phyloP scores from a whole-genome alignment of 306 rosid genomes.

The Phaseolus lunatus region DNA sequence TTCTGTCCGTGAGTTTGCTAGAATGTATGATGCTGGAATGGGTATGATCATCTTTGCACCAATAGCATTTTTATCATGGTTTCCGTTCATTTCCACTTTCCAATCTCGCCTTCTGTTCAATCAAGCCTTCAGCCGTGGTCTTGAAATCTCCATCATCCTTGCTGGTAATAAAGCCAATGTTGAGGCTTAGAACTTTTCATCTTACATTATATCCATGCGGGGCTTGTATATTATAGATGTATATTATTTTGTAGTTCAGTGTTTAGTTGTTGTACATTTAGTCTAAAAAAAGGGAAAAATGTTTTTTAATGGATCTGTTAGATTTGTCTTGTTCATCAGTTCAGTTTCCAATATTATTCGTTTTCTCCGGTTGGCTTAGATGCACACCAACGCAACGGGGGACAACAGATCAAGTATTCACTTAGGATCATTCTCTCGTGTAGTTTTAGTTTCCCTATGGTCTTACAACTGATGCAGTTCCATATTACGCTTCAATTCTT shows the following conservation, averaged over 20 bases:
- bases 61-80: constrained; percentile 83
- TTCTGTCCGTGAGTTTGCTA: constrained; percentile 88
- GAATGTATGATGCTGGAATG: constrained; percentile 99
- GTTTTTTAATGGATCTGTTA: constrained; percentile 21
- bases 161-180: constrained; percentile 97
- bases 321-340: constrained; percentile 23
- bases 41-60: constrained; percentile 86
- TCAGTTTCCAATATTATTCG: constrained; percentile 11
- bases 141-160: constrained; percentile 95
- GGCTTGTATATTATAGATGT: constrained; percentile 46
- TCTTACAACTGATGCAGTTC: too few relatives aligned
- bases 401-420: not conserved
- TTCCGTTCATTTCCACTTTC: constrained; percentile 94
- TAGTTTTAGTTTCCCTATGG: too few relatives aligned
- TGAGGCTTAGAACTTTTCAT: constrained; percentile 47
- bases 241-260: constrained; percentile 37
- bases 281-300: not conserved
- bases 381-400: not conserved
- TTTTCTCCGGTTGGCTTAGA: not conserved
- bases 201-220: not conserved
- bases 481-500: too few relatives aligned
- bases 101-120: constrained; percentile 97
- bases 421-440: not conserved
- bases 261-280: constrained; percentile 42
- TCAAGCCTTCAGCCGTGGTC: constrained; percentile 98